Evolutionary conservation across 176 grass and related monocot species (phyloP).

Genomic region (Lolium multiflorum): DNA sequence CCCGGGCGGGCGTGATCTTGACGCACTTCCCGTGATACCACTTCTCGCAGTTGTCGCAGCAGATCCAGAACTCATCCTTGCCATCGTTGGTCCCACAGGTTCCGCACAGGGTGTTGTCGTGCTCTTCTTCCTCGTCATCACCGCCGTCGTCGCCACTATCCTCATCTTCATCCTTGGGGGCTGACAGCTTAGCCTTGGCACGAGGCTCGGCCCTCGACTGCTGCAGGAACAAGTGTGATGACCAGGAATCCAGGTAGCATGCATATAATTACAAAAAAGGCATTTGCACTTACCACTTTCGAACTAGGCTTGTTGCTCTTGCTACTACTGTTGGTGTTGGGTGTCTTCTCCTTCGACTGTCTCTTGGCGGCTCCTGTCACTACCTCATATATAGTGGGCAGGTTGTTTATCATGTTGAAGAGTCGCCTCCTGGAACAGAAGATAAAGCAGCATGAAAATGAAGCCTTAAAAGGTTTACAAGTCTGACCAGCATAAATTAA

Average conservation of each 20-base stretch:
- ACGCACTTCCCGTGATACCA: conserved; percentile 97
- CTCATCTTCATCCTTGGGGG: conserved; percentile 80
- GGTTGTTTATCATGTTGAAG: conserved; percentile 94
- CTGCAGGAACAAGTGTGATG: conserved; percentile 32
- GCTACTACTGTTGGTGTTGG: conserved; percentile 86
- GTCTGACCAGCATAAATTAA: background rate
- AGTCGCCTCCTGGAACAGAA: conserved; percentile 73
- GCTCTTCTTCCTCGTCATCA: conserved; percentile 73
- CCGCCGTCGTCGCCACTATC: conserved; percentile 57
- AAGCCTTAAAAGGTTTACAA: background rate
- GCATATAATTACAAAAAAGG: background rate
- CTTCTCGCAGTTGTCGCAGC: conserved; percentile 84
- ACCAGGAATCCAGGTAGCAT: conserved; percentile 2
- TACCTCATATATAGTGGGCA: conserved; percentile 94
- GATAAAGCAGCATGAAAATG: conserved; percentile 22
- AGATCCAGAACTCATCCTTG: conserved; percentile 95
- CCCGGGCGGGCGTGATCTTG: conserved; percentile 87
- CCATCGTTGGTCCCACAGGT: conserved; percentile 77
- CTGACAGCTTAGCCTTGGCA: conserved; percentile 60
- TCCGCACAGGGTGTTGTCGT: conserved; percentile 85
- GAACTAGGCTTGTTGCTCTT: conserved; percentile 78
- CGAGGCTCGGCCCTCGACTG: conserved; percentile 66
- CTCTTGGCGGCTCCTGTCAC: conserved; percentile 83
- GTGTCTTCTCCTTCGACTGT: conserved; percentile 83
- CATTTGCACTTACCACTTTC: conserved; percentile 62